Base-by-base conservation (phyloP, 306 rosid genomes). In the Cucurbita maxima region DNA sequence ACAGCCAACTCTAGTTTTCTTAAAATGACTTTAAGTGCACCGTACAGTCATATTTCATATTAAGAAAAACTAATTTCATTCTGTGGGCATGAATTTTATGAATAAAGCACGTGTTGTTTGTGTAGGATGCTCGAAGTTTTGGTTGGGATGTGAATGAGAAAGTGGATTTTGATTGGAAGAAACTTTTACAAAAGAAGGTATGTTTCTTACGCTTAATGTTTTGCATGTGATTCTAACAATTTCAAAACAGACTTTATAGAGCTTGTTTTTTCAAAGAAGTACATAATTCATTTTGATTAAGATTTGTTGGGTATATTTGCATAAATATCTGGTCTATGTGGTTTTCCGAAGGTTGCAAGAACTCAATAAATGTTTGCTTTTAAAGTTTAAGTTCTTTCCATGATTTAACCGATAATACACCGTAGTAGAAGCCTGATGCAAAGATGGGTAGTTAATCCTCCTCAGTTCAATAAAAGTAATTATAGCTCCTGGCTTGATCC, bases 71-170 rank as follows among this genome's bases (percentile, higher is more conserved):
- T 19, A 5, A 25, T 20, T 45, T 67, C 45, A 8, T 5, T 19
- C 15, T 30, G 74, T 8, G 41, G 25, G 51, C 6, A 10, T n/a
- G 11, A 25, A 48, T 15, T 50, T 70, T 8, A 15, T 13, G 11
- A 15, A 52, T 60, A n/a, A 50, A 48, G 13, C 20, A 3, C 55
- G 12, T 74, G 43, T 59, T 75, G 36, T 18, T 6, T 50, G 55
- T 70, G 74, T 70, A 94, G 99, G 99, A 94, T 83, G 90, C 99
- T 62, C 83, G 89, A 76, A 85, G 80, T 78, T 94, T 70, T 86
- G 99, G 99, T 16, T 94, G 99, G 99, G 91, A 91, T 70, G 71
- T 94, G 87, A 88, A 69, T 77, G 96, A 91, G 81, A 91, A 85
- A 52, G 81, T 91, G 72, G 92, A 94, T 80, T 94, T 90, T 84